Percentiles rank a stretch among this genome's conserved stretches.
Evolutionary conservation across 228 moss, liverwort and hornwort genomes (phyloP).

Genomic region (Sphagnum fallax): DNA sequence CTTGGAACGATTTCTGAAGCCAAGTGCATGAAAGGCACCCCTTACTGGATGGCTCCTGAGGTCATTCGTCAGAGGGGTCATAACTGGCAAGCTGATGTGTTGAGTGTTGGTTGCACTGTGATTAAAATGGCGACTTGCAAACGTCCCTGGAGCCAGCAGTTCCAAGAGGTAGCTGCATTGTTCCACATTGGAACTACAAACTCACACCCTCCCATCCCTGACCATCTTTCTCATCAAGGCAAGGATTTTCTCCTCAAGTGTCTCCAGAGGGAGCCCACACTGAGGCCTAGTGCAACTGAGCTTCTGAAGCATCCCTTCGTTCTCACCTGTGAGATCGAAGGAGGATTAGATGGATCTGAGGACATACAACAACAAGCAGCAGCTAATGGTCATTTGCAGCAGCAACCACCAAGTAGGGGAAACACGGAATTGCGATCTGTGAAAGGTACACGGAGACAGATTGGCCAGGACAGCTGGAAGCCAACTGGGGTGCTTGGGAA

Average conservation of each 20-base stretch:
- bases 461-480: slow-evolving; percentile 70
- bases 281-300: slow-evolving; percentile 70
- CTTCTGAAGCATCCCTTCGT: slow-evolving; percentile 71
- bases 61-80: slow-evolving; percentile 95
- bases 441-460: slow-evolving; percentile 26
- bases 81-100: slow-evolving; percentile 95
- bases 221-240: slow-evolving; percentile 64
- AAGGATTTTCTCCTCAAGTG: slow-evolving; percentile 78
- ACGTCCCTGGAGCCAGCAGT: slow-evolving; percentile 94
- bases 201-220: slow-evolving; percentile 95
- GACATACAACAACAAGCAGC: slow-evolving; percentile 11
- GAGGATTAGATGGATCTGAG: slow-evolving; percentile 29
- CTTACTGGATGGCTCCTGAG: slow-evolving; percentile 99
- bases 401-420: too few species aligned
- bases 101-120: slow-evolving; percentile 98
- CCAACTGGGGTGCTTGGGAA: slow-evolving; percentile 14
- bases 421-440: slow-evolving; percentile 27
- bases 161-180: slow-evolving; percentile 90
- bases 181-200: slow-evolving; percentile 97
- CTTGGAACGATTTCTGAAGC: slow-evolving; percentile 93
- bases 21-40: slow-evolving; percentile 94
- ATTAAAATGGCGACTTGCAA: slow-evolving; percentile 98
- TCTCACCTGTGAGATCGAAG: slow-evolving; percentile 28
- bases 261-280: slow-evolving; percentile 82
- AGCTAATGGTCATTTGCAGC: too few species aligned